Base-by-base conservation (phyloP, 2,329 filamentous ascomycete genomes). In the Ophiocordyceps australis region DNA sequence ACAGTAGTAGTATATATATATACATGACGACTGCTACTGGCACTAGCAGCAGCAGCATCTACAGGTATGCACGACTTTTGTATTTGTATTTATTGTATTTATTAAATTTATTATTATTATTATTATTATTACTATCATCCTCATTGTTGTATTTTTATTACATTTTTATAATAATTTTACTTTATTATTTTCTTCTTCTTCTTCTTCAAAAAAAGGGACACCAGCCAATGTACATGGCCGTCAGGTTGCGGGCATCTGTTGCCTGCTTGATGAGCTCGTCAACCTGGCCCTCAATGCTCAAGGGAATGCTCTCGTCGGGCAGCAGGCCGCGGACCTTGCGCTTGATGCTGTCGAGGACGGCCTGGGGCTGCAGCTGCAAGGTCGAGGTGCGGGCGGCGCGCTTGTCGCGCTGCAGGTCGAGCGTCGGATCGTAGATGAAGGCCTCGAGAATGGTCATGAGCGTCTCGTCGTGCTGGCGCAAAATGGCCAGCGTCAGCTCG, bases 211-310 rank as follows among this genome's bases (percentile, higher is more conserved):
- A 45, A 38, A 71, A 71, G 14, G 66, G 60, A 42, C 65, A 68
- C 86, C 86, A 95, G 13, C 89, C 89, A 52, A 95, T 93, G 51
- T 95, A 98, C 91, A 98, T 98, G 20, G 73, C 70, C 12, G 80
- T 70, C 50, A 98, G 50, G 47, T 89, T 91, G 42, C 56, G 66
- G 29, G 75, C 69, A 48, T 83, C 73, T 14, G 76, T 78, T 18
- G 91, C 89, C 54, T 86, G 74, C 45, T 76, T 70, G 38, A 98
- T 89, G 49, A 98, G 52, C 50, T 91, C 82, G 47, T 94, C 80
- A n/a, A 94, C 89, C 55, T 98, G 89, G 0, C 91, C 89, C 50
- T 95, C 89, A 3, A 95, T 83, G 16, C 83, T 83, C 33, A 99
- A 56, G 22, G 89, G 86, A 28, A 98, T 89, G 35, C 74, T 86